Evolutionary conservation across 2,329 filamentous ascomycete species (phyloP), one percentile per base, ranked within the genome.

Genomic region (Aspergillus carbonarius): DNA sequence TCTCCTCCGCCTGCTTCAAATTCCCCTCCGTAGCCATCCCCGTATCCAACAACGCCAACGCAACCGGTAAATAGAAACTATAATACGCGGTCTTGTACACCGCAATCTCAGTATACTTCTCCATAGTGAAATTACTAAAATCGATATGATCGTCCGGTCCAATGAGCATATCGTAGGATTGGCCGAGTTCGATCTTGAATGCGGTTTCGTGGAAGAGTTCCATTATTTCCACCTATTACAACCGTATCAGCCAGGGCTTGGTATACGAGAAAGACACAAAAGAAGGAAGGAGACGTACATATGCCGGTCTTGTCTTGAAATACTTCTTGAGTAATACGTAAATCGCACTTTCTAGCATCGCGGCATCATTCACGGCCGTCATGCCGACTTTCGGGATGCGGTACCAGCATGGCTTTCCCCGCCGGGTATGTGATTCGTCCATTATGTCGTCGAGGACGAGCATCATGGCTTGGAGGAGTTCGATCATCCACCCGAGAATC

Each of bases 71-170:
- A 81, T 97, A 98, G 84, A 98, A 98, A 72, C 90, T 95, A 83
- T 99, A 98, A 83, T 95, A 98, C 49, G 93, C 92, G 12, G 93
- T 98, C 87, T 99, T 99, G 87, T 96, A 96, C 78, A 96, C 90
- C 79, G 98, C 93, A 72, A 98, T 98, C 83, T 97, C 97, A 68
- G 83, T 87, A 82, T 96, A 96, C 83, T 70, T 98, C 60, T 92
- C 85, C 77, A 96, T 83, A 76, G 87, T 92, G 63, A 98, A 87
- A 79, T 97, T 87, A 2, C 1, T 32, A 9, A 32, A 32, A 70
- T 34, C 23, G 5, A 97, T 89, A 61, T 87, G 82, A 76, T 96
- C 92, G 79, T 97, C 93, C 37, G 93, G 93, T 34, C 93, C 93
- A 42, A 93, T 98, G 73, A 97, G 85, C 63, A 98, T 83, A 76